Evolutionary conservation across 1,284 basidiomycete species (phyloP).

Genomic region (Marasmius fiardii): DNA sequence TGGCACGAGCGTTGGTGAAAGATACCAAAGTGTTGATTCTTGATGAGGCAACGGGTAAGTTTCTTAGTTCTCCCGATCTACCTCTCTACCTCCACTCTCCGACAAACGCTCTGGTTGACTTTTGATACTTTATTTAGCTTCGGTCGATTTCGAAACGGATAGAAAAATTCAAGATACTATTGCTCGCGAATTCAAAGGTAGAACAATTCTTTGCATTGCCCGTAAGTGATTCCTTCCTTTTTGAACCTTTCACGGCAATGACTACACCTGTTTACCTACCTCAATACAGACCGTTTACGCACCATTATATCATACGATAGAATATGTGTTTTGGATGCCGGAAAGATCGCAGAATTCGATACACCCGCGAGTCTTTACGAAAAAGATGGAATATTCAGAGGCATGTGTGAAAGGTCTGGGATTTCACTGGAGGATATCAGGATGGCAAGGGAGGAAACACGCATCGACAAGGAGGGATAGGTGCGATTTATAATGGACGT

Average conservation of each 20-base stretch:
- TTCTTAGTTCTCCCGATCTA: not conserved
- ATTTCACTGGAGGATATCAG: slow-evolving; percentile 68
- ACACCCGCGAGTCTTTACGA: slow-evolving; percentile 67
- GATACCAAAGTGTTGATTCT: slow-evolving; percentile 75
- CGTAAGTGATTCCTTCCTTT: slow-evolving; percentile 37
- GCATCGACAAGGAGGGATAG: not conserved
- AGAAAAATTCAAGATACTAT: slow-evolving; percentile 84
- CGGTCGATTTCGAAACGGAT: slow-evolving; percentile 83
- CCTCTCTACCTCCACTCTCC: slow-evolving; percentile 5
- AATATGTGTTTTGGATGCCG: slow-evolving; percentile 74
- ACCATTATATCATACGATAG: slow-evolving; percentile 76
- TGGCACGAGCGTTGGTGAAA: slow-evolving; percentile 81
- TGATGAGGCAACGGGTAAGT: slow-evolving; percentile 67
- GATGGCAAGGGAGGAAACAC: slow-evolving; percentile 29
- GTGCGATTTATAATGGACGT: not conserved
- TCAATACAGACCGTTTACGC: slow-evolving; percentile 56
- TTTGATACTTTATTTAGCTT: slow-evolving; percentile 47
- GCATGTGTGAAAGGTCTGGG: slow-evolving; percentile 70
- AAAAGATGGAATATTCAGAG: slow-evolving; percentile 61
- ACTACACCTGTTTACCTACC: not conserved
- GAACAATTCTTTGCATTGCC: slow-evolving; percentile 80
- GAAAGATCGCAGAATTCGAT: slow-evolving; percentile 63
- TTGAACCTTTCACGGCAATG: not conserved
- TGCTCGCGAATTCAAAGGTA: slow-evolving; percentile 73
- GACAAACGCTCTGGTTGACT: slow-evolving; percentile 6